Evolutionary conservation across 2,329 filamentous ascomycete genomes (phyloP).

Genomic region (Dactylellina sp.): DNA sequence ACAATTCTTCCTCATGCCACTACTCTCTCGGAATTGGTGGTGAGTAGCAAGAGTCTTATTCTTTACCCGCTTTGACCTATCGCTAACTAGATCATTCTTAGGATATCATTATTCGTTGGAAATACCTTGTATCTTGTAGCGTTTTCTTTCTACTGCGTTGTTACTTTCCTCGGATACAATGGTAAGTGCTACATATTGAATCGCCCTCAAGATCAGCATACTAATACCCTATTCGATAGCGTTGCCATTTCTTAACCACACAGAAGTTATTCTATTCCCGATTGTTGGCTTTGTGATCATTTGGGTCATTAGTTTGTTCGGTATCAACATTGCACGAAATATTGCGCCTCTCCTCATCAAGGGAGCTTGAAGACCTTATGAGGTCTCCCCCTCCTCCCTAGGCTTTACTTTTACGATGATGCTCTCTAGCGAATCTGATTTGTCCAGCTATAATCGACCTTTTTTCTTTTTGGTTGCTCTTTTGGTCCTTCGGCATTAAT

Average conservation of each 20-base stretch:
- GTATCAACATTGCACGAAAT: constrained; percentile 60
- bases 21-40: constrained; percentile 70
- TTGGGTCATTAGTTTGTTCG: constrained; percentile 69
- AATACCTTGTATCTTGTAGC: constrained; percentile 76
- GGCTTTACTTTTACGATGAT: constrained; percentile 23
- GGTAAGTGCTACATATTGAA: constrained; percentile 62
- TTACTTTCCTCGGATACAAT: constrained; percentile 77
- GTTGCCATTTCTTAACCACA: constrained; percentile 75
- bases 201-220: neutral
- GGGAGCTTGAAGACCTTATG: no score
- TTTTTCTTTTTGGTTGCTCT: constrained; percentile 15
- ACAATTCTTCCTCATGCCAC: constrained; percentile 75
- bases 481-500: constrained; percentile 15
- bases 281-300: constrained; percentile 72
- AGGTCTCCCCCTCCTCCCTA: no score
- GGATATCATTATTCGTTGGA: constrained; percentile 71
- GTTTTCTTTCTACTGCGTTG: constrained; percentile 75
- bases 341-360: constrained; percentile 57
- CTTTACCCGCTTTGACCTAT: neutral
- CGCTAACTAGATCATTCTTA: constrained; percentile 55
- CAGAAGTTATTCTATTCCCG: constrained; percentile 73
- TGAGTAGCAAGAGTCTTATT: constrained; percentile 60
- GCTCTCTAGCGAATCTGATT: constrained; percentile 36
- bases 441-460: constrained; percentile 21
- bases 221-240: constrained; percentile 63